Conservation (phyloP, 2,329 filamentous ascomycete genomes). For the Huntiella decipiens region DNA sequence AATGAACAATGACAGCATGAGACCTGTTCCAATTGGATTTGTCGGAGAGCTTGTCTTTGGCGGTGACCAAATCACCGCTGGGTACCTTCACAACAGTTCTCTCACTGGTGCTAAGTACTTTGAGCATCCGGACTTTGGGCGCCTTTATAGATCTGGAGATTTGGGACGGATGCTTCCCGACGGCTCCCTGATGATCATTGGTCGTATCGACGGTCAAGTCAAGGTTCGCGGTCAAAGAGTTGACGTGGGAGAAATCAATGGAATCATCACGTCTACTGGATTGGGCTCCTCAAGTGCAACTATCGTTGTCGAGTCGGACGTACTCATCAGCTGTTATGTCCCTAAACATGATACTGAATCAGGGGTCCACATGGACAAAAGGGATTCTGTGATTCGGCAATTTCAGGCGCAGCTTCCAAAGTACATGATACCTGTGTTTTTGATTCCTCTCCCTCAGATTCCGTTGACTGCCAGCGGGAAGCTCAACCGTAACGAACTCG, state of each 20-base stretch:
- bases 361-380: conserved; percentile 8
- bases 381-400: too few species aligned
- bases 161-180: conserved; percentile 61
- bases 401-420: conserved; percentile 39
- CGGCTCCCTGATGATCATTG: conserved; percentile 53
- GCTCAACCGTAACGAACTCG: conserved; percentile 40
- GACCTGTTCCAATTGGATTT: conserved; percentile 46
- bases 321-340: conserved; percentile 53
- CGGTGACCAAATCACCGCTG: conserved; percentile 59
- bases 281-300: conserved; percentile 44
- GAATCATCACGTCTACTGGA: conserved; percentile 28
- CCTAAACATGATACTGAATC: conserved; percentile 31
- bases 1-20: conserved; percentile 23
- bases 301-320: conserved; percentile 34
- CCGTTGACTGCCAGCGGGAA: conserved; percentile 62
- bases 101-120: conserved; percentile 50
- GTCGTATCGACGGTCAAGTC: conserved; percentile 59
- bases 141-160: conserved; percentile 68
- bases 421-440: conserved; percentile 63
- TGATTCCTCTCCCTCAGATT: conserved; percentile 50
- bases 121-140: conserved; percentile 46
- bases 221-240: conserved; percentile 68
- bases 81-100: conserved; percentile 49
- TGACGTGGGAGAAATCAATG: conserved; percentile 57
- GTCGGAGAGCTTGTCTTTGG: conserved; percentile 76